Conservation (phyloP, 164 flowering plant genomes). For the Brasenia schreberi region DNA sequence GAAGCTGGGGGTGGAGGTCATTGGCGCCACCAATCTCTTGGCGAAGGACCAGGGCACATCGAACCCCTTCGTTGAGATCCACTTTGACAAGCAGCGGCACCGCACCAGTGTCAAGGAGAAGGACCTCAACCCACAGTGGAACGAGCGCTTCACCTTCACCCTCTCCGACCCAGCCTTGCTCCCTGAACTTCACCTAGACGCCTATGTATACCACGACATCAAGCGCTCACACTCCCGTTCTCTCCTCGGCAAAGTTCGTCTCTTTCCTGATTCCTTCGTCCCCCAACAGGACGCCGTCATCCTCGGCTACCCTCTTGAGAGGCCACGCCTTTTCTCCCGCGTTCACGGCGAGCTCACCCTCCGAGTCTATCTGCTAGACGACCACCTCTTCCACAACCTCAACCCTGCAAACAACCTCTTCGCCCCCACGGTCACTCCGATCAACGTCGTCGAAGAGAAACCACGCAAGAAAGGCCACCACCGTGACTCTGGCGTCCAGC, state of each 20-base stretch:
- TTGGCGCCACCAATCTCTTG: slow-evolving; percentile 73
- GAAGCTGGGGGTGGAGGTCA: slow-evolving; percentile 77
- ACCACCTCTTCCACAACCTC: slow-evolving; percentile 16
- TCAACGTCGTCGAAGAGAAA: slow-evolving; percentile 6
- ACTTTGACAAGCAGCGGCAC: slow-evolving; percentile 63
- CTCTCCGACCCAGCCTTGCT: slow-evolving; percentile 61
- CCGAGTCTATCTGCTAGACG: slow-evolving; percentile 64
- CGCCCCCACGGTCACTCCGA: slow-evolving; percentile 8
- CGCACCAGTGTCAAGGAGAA: slow-evolving; percentile 75
- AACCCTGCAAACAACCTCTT: slow-evolving; percentile 28
- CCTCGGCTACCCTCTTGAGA: slow-evolving; percentile 73
- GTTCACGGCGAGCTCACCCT: slow-evolving; percentile 81
- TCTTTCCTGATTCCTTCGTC: slow-evolving; percentile 72
- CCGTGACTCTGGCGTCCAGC: neutral
- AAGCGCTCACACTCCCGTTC: slow-evolving; percentile 37
- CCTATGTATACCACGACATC: slow-evolving; percentile 35
- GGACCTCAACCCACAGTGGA: slow-evolving; percentile 89
- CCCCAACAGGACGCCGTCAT: slow-evolving; percentile 70
- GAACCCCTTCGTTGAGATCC: slow-evolving; percentile 63
- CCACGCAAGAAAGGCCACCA: neutral
- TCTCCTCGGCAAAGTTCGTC: slow-evolving; percentile 68
- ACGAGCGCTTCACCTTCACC: slow-evolving; percentile 82
- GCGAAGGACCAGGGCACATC: slow-evolving; percentile 88
- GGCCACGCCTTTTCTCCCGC: slow-evolving; percentile 58
- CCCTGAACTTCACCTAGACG: slow-evolving; percentile 51